A percentile compares a stretch with the other conserved stretches of the same genome.
These are phyloP conservation scores for Alternaria ventricosa DNA, from an alignment of 2,329 filamentous ascomycete species.

Conservation along the genomic window DNA sequence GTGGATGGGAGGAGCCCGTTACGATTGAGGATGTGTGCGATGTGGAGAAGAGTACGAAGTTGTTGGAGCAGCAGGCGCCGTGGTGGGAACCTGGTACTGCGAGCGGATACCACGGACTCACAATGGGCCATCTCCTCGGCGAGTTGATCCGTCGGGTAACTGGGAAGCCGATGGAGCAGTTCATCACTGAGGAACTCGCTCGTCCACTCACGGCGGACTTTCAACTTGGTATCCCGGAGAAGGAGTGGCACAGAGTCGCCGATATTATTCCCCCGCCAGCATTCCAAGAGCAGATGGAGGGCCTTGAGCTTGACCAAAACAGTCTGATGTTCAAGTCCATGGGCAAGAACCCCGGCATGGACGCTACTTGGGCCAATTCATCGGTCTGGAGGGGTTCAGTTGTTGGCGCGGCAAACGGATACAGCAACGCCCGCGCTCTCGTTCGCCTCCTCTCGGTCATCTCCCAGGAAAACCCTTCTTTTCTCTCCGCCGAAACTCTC, in stretches of 20 bases:
- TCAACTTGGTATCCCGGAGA: slow-evolving; percentile 13
- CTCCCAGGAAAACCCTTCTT: slow-evolving; percentile 1
- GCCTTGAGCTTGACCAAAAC: background rate
- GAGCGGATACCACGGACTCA: slow-evolving; percentile 22
- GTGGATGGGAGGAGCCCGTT: slow-evolving; percentile 15
- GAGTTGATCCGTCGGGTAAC: slow-evolving; percentile 16
- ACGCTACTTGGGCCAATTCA: slow-evolving; percentile 8
- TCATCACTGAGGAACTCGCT: slow-evolving; percentile 68
- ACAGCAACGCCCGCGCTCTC: slow-evolving; percentile 20
- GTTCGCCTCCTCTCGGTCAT: slow-evolving; percentile 14
- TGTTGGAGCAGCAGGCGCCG: slow-evolving; percentile 17
- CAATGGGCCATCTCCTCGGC: slow-evolving; percentile 23
- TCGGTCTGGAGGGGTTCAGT: slow-evolving; percentile 1
- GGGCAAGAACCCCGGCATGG: slow-evolving; percentile 11
- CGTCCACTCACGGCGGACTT: slow-evolving; percentile 55
- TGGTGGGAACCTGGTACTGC: slow-evolving; percentile 26
- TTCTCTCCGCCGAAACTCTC: slow-evolving; percentile 16
- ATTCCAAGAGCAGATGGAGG: background rate
- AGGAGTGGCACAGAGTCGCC: slow-evolving; percentile 14
- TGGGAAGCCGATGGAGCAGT: slow-evolving; percentile 6
- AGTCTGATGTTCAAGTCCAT: slow-evolving; percentile 9
- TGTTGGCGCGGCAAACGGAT: slow-evolving; percentile 16
- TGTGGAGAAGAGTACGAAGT: slow-evolving; percentile 7
- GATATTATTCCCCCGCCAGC: slow-evolving; percentile 19
- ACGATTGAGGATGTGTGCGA: slow-evolving; percentile 13